Base-by-base conservation (phyloP, 352 stramenopile genomes). In the Phytophthora crassamura region DNA sequence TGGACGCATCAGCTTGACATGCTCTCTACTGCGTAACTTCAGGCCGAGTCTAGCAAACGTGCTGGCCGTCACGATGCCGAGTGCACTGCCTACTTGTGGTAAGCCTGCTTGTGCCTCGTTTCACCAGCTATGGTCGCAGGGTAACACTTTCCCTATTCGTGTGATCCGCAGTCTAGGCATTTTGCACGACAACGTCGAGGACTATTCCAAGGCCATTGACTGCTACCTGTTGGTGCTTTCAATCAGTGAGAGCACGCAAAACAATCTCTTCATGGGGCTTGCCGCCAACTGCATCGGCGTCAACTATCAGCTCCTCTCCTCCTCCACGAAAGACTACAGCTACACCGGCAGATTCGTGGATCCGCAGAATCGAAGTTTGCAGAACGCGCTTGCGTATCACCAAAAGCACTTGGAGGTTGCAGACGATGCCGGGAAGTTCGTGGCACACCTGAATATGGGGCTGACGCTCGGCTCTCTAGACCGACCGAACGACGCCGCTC, bases 261-360 rank as follows among this genome's bases (percentile, higher is more conserved):
- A 96, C 51, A 82, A 70, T 42, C 43, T 88, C 22, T 94, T 93
- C 58, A 83, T 89, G 49, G 82, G 68, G 4, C 71, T 97, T 15
- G 88, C 88, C 7, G 74, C 90, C 41, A 96, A 96, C 58, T 96
- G 88, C 67, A 96, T 97, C 48, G 90, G 90, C 20, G 87, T 97
- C 59, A 78, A 96, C 71, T 93, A 93, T 60, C 90, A 96, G 75
- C 72, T 95, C 4, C 60, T 86, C 22, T 86, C 84, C 10, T 89
- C 78, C 3, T 72, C 63, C 0, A 66, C 66, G 22, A 89, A 85
- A 63, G 77, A 89, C 40, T 89, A 71, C 46, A 54, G 72, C n/a
- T 95, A 94, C 77, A 91, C 80, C 5, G 87, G 85, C 40, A 84
- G 83, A 32, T 93, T 92, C 39, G 69, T 90, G 7, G 78, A 89